Percentiles rank a stretch among this genome's conserved stretches.
phyloP scores from a whole-genome alignment of 441 rosid genomes.

The Pelargonium citronellum region DNA sequence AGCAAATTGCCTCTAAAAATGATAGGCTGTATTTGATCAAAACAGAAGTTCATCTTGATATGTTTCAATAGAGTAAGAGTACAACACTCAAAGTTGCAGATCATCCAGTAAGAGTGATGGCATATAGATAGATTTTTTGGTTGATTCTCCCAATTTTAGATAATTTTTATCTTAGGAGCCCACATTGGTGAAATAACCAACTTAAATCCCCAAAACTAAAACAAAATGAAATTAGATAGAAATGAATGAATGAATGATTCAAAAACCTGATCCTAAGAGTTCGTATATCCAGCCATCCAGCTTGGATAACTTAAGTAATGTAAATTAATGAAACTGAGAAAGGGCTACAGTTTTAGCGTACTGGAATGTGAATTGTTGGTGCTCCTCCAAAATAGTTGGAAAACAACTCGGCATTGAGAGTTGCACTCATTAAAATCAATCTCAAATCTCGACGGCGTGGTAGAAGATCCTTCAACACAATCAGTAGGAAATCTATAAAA shows the following conservation, averaged over 20 bases:
- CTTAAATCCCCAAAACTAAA: background rate
- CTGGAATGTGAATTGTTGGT: conserved; percentile 88
- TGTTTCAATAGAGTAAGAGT: too few species aligned
- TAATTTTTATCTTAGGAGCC: background rate
- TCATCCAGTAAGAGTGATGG: too few species aligned
- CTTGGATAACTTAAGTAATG: conserved; percentile 3
- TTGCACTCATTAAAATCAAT: conserved; percentile 95
- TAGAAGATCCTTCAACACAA: conserved; percentile 94
- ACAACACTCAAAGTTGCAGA: too few species aligned
- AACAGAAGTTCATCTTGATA: background rate
- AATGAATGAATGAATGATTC: background rate
- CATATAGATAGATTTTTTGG: too few species aligned
- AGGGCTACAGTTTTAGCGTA: conserved; percentile 31
- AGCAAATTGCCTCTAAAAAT: background rate
- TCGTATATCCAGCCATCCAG: conserved; percentile 7
- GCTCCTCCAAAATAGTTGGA: conserved; percentile 84
- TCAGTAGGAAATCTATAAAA: conserved; percentile 74
- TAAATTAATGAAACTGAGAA: conserved; percentile 15
- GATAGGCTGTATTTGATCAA: background rate
- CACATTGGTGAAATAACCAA: background rate
- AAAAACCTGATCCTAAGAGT: conserved; percentile 8
- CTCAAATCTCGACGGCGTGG: conserved; percentile 90
- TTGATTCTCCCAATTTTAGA: too few species aligned
- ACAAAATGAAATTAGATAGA: background rate
- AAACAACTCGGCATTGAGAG: conserved; percentile 91